Evolutionary conservation across 768 basidiomycete species (phyloP), one percentile per base, ranked within the genome.

Genomic region (Mycena kentingensis): DNA sequence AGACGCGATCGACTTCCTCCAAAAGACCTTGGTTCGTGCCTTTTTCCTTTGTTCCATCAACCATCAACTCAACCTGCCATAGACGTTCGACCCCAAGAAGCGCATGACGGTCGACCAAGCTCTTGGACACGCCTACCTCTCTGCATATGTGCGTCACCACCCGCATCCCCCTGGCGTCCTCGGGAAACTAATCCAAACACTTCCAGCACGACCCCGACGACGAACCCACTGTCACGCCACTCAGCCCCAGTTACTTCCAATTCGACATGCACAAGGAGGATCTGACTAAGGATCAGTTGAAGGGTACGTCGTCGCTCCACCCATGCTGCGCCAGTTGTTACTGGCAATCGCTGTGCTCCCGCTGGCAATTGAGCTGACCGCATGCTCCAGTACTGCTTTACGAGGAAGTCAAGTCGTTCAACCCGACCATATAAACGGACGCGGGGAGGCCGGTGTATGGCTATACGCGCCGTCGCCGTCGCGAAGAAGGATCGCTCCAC

Each of bases 11-110:
- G 87, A 88, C 65, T 85, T 89, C 70, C 68, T 89, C 58, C 72
- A 79, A 46, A 85, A 80, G 73, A 90, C 87, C 39, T 64, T 94
- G 73, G 83, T 84, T 54, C 52, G 74, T 64, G 11, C 26, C 15
- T 4, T 15, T 24, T 19, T 29, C 37, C 29, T 47, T 18, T 46
- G 36, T n/a, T 37, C 27, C 47, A 48, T n/a, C 54, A 12, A 29
- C 25, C 43, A 46, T 25, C 22, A 35, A 35, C 44, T 31, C 5
- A 29, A 19, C 8, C 25, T 32, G 49, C 15, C 45, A 12, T 54
- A 84, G 83, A 92, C 92, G 1, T 96, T 95, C 67, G 91, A 93
- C 64, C 90, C 91, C 2, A 90, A 85, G 72, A 91, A 88, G 69
- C 81, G 93, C 39, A 75, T 89, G 72, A 86, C 86, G 3, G 89